A percentile compares a stretch with the other conserved stretches of the same genome.
phyloP scores from a whole-genome alignment of 805 yeast genomes.

The Wickerhamomyces kurtzmanii region DNA sequence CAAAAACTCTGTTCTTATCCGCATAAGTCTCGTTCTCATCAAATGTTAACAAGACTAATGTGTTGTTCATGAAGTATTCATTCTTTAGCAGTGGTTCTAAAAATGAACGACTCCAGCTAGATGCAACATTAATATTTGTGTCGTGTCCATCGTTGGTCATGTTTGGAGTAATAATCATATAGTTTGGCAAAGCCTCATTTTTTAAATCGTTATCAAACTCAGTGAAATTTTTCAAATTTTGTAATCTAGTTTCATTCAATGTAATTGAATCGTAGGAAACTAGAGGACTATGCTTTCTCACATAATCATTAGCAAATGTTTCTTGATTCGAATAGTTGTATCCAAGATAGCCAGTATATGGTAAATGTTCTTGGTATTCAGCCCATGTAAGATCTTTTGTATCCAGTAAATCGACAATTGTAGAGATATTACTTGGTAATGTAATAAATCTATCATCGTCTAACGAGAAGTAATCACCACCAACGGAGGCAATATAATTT shows the following conservation, averaged over 20 bases:
- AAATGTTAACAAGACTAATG: constrained; percentile 36
- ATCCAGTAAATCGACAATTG: constrained; percentile 38
- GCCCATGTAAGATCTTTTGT: constrained; percentile 37
- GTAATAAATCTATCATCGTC: constrained; percentile 33
- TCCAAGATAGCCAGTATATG: constrained; percentile 42
- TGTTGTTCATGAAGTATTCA: constrained; percentile 35
- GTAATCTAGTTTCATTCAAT: constrained; percentile 23
- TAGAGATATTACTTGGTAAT: constrained; percentile 35
- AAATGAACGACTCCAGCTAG: constrained; percentile 34
- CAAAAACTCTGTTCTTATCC: constrained; percentile 33
- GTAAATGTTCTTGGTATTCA: constrained; percentile 43
- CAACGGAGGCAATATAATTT: constrained; percentile 38
- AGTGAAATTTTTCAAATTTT: constrained; percentile 37
- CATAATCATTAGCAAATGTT: constrained; percentile 33
- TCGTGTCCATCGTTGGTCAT: constrained; percentile 46
- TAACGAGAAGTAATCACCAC: constrained; percentile 42
- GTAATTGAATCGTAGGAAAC: constrained; percentile 30
- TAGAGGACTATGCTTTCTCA: constrained; percentile 44
- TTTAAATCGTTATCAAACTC: constrained; percentile 30
- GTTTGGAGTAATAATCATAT: constrained; percentile 44
- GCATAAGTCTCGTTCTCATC: constrained; percentile 37
- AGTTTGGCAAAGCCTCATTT: constrained; percentile 35
- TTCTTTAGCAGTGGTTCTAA: constrained; percentile 32
- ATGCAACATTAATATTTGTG: constrained; percentile 33
- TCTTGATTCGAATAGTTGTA: constrained; percentile 33